Percentiles rank a stretch among this genome's conserved stretches.
phyloP scores from a whole-genome alignment of 768 basidiomycete genomes.

The Dentipellis fragilis region DNA sequence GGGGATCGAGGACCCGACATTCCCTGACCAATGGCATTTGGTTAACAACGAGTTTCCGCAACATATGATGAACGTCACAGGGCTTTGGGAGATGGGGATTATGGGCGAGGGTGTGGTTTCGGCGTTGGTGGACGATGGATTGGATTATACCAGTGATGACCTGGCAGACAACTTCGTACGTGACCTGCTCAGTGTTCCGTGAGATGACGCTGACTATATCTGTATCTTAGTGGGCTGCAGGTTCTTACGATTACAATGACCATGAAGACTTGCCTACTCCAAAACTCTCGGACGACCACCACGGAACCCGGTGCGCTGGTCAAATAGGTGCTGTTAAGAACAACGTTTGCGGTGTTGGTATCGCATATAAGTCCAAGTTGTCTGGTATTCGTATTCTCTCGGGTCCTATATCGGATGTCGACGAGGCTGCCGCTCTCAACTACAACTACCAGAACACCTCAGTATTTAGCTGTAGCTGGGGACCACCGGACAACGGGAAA shows the following conservation, averaged over 20 bases:
- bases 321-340: conserved; percentile 93
- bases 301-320: conserved; percentile 96
- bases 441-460: conserved; percentile 87
- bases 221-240: conserved; percentile 55
- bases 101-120: conserved; percentile 81
- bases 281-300: conserved; percentile 82
- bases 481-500: conserved; percentile 88
- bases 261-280: conserved; percentile 83
- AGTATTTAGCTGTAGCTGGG: conserved; percentile 97
- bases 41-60: conserved; percentile 78
- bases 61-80: conserved; percentile 88
- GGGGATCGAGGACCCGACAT: conserved; percentile 72
- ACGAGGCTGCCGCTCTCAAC: conserved; percentile 93
- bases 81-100: conserved; percentile 84
- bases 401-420: conserved; percentile 87
- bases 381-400: conserved; percentile 94
- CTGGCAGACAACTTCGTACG: conserved; percentile 87
- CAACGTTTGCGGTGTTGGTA: conserved; percentile 87
- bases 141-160: conserved; percentile 86
- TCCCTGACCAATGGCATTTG: conserved; percentile 87
- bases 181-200: conserved; percentile 9
- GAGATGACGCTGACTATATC: not conserved
- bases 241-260: conserved; percentile 96
- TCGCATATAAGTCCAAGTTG: conserved; percentile 85
- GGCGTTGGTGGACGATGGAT: conserved; percentile 89